phyloP scores from a whole-genome alignment of 495 filamentous ascomycete species.

The Aspergillus cristatus region DNA sequence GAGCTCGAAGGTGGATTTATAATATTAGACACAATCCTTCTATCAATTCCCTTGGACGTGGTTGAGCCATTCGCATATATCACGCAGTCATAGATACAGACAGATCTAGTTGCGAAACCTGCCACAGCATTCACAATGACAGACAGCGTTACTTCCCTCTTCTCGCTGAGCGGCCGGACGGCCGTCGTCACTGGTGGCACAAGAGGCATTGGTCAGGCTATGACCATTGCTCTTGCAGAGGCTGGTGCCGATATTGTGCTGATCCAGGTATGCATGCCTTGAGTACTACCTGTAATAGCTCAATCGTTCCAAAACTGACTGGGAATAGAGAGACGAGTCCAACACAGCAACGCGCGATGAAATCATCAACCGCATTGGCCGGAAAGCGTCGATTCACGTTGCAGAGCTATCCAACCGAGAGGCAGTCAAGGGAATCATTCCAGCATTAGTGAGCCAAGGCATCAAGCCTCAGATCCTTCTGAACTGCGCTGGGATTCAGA shows the following conservation, averaged over 20 bases:
- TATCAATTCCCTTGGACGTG: too few species aligned
- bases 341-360: constrained; percentile 54
- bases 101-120: too few species aligned
- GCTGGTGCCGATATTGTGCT: constrained; percentile 76
- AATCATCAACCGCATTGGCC: constrained; percentile 53
- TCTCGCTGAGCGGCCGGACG: constrained; percentile 48
- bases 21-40: not conserved
- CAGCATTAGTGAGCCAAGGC: constrained; percentile 49
- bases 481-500: constrained; percentile 82
- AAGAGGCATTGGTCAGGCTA: constrained; percentile 77
- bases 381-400: constrained; percentile 58
- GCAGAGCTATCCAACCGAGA: constrained; percentile 59
- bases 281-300: too few species aligned
- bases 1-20: too few species aligned
- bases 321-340: constrained; percentile 49
- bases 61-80: too few species aligned
- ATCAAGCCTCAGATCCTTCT: constrained; percentile 62
- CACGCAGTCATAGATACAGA: too few species aligned
- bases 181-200: constrained; percentile 84
- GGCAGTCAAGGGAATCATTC: constrained; percentile 52
- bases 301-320: not conserved
- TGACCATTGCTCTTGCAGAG: constrained; percentile 73
- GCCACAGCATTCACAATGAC: constrained; percentile 14
- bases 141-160: constrained; percentile 25
- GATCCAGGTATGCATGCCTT: constrained; percentile 30